These are phyloP conservation scores for Starmerella bombi DNA, from an alignment of 805 yeast species.

Conservation along the genomic window DNA sequence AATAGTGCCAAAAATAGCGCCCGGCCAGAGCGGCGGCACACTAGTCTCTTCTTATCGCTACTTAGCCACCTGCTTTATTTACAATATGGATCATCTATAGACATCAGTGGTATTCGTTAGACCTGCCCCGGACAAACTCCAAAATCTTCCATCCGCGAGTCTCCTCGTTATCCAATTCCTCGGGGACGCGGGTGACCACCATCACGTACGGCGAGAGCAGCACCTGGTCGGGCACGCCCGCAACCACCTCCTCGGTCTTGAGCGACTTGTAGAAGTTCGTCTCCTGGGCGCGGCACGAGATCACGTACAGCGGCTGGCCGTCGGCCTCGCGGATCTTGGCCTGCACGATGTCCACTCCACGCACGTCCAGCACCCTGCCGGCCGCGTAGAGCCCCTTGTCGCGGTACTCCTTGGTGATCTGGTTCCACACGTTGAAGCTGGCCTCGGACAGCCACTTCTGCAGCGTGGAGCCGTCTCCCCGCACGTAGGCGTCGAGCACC, in stretches of 20 bases:
- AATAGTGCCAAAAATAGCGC: no score
- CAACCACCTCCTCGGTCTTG: conserved; percentile 87
- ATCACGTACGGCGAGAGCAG: conserved; percentile 88
- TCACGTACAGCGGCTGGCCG: conserved; percentile 82
- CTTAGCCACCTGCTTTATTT: no score
- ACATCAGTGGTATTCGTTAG: conserved; percentile 43
- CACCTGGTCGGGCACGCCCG: conserved; percentile 90
- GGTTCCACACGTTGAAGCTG: conserved; percentile 86
- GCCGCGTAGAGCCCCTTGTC: conserved; percentile 88
- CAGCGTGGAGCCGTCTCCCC: conserved; percentile 72
- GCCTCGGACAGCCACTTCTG: conserved; percentile 94
- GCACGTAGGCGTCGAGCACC: conserved; percentile 84
- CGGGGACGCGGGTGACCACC: conserved; percentile 89
- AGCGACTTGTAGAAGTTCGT: conserved; percentile 75
- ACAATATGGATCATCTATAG: no score
- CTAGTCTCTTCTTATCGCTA: no score
- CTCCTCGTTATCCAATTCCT: conserved; percentile 73
- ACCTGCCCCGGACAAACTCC: conserved; percentile 88
- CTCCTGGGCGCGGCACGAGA: conserved; percentile 94
- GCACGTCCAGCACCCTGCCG: conserved; percentile 79
- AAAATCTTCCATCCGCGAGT: conserved; percentile 96
- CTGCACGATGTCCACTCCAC: conserved; percentile 86
- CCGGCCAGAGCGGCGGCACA: no score
- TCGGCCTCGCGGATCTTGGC: conserved; percentile 82
- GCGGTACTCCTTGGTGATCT: conserved; percentile 80